Conservation (phyloP, 2,329 filamentous ascomycete species). For the Paracorniculantispora psalliotae region DNA sequence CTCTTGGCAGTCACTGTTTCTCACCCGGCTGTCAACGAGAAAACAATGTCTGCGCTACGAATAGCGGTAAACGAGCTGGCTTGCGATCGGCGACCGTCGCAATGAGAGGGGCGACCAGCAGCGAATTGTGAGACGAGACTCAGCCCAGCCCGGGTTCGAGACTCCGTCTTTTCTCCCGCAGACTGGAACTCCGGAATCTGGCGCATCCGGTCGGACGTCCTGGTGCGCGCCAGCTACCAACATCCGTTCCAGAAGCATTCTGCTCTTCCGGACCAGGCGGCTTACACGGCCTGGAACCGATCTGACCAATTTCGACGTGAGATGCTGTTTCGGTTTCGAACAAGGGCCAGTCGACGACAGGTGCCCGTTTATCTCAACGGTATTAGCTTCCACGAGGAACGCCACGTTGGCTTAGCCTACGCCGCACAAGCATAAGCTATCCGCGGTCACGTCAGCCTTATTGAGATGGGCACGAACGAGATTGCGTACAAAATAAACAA, state of each 20-base stretch:
- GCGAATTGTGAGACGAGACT: too few relatives aligned
- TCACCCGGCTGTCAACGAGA: background rate
- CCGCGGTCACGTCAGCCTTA: background rate
- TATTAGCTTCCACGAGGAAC: background rate
- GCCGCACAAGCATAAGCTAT: background rate
- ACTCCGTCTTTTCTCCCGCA: background rate
- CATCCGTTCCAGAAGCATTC: too few relatives aligned
- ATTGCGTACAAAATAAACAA: too few relatives aligned
- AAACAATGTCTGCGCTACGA: background rate
- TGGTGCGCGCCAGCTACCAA: too few relatives aligned
- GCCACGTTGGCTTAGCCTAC: background rate
- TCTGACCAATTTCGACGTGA: too few relatives aligned
- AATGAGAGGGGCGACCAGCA: background rate
- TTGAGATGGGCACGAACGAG: background rate
- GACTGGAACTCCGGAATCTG: background rate
- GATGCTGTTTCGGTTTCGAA: too few relatives aligned
- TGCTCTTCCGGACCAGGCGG: too few relatives aligned
- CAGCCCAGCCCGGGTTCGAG: background rate
- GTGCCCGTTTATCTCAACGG: too few relatives aligned
- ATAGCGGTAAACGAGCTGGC: background rate
- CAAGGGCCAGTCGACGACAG: too few relatives aligned
- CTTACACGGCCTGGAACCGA: too few relatives aligned
- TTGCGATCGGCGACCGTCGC: background rate
- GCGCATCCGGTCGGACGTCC: background rate
- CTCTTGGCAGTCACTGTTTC: background rate